Percentiles rank a stretch among this genome's conserved stretches.
Conservation (phyloP, 2,329 filamentous ascomycete species). For the Tympanopsis confertula region DNA sequence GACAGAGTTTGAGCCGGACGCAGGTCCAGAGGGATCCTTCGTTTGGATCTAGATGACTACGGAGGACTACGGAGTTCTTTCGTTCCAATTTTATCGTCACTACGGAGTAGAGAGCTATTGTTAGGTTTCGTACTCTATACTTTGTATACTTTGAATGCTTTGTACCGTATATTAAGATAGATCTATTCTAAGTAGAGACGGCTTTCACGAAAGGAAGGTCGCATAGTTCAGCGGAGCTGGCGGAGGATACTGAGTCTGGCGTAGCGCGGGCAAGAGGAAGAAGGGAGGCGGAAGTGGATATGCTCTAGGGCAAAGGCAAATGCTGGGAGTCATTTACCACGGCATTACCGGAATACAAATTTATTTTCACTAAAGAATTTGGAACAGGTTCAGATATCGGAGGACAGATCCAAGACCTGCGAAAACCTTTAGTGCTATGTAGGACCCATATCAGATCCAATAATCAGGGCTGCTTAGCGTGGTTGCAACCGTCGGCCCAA, state of each 20-base stretch:
- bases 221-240: no score
- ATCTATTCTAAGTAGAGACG: no score
- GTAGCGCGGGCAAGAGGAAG: no score
- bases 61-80: neutral
- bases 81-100: neutral
- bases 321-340: no score
- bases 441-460: neutral
- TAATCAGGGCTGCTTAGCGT: neutral
- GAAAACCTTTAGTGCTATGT: neutral
- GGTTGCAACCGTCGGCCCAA: neutral
- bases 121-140: no score
- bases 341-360: no score
- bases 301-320: neutral
- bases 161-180: no score
- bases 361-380: no score
- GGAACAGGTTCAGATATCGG: neutral
- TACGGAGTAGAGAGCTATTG: neutral
- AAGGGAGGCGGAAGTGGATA: neutral
- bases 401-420: neutral
- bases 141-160: no score
- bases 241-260: no score
- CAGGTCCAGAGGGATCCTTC: constrained; percentile 1
- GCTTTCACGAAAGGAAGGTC: neutral
- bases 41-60: constrained; percentile 1
- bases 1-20: constrained; percentile 1